Evolutionary conservation across 75 land plant species (phyloP).

Genomic region (Adiantum capillusveneris): DNA sequence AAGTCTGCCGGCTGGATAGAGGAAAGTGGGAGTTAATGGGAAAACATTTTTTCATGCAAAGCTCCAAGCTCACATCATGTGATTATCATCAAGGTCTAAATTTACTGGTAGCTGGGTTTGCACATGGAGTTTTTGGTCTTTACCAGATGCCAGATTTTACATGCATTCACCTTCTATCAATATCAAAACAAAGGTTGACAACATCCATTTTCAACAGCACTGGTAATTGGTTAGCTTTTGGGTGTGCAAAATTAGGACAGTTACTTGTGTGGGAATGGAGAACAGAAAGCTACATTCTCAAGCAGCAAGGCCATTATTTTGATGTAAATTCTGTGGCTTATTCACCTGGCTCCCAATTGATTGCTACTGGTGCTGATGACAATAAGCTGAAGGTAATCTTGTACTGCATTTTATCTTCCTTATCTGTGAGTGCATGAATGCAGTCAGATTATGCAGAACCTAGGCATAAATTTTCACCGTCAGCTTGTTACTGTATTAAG

Average conservation of each 20-base stretch:
- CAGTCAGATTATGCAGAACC: no score
- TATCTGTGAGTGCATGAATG: no score
- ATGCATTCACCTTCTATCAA: conserved; percentile 81
- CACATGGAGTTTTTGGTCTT: conserved; percentile 83
- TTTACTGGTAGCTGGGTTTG: conserved; percentile 77
- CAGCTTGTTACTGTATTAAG: no score
- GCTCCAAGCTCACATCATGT: conserved; percentile 63
- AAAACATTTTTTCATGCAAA: conserved; percentile 65
- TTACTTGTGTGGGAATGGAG: conserved; percentile 99
- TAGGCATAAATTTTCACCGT: no score
- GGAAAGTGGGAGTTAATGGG: conserved; percentile 61
- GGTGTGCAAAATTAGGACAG: conserved; percentile 95
- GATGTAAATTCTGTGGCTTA: conserved; percentile 91
- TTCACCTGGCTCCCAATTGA: conserved; percentile 87
- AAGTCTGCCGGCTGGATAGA: conserved; percentile 28
- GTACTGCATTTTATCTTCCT: neutral
- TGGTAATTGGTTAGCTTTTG: conserved; percentile 93
- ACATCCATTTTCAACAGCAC: conserved; percentile 70
- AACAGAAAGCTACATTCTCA: conserved; percentile 81
- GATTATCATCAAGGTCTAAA: conserved; percentile 74
- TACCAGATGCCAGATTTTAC: conserved; percentile 95
- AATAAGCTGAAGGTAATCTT: conserved; percentile 82
- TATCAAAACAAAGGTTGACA: conserved; percentile 85
- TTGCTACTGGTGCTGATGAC: conserved; percentile 98
- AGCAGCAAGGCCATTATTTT: conserved; percentile 98